A percentile compares a stretch with the other conserved stretches of the same genome.
These are phyloP conservation scores for Psilocybe tampanensis DNA, from an alignment of 768 basidiomycete species.

Conservation along the genomic window DNA sequence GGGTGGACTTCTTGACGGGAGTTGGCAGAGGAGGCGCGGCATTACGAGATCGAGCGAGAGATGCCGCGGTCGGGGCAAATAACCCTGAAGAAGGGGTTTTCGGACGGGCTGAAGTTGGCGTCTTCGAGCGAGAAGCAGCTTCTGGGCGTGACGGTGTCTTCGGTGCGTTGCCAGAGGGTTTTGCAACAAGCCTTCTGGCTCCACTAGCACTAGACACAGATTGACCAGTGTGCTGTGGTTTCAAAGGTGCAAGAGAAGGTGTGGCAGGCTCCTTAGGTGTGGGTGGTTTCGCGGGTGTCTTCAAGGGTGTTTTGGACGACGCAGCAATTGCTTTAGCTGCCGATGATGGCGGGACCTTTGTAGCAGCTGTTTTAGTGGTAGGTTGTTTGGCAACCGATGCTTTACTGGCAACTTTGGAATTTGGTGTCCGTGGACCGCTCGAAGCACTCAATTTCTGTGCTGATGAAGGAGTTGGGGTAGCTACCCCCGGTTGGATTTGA, in stretches of 20 bases:
- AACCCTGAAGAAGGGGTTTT: constrained; percentile 70
- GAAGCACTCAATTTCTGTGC: constrained; percentile 16
- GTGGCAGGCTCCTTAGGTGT: constrained; percentile 22
- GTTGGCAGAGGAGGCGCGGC: constrained; percentile 47
- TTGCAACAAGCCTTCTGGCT: constrained; percentile 21
- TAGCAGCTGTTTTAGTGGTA: constrained; percentile 12
- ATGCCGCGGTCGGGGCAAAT: constrained; percentile 84
- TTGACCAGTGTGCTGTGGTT: constrained; percentile 37
- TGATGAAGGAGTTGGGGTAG: constrained; percentile 17
- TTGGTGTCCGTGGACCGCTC: constrained; percentile 17
- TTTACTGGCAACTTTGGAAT: constrained; percentile 22
- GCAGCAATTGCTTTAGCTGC: constrained; percentile 23
- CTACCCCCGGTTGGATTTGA: constrained; percentile 2
- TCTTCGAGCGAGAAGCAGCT: constrained; percentile 35
- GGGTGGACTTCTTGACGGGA: constrained; percentile 54
- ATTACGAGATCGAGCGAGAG: constrained; percentile 70
- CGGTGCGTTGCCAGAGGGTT: constrained; percentile 25
- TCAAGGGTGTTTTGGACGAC: constrained; percentile 26
- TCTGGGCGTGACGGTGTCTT: constrained; percentile 34
- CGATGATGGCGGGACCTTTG: constrained; percentile 22
- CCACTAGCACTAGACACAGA: constrained; percentile 27
- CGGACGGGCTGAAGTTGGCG: constrained; percentile 42
- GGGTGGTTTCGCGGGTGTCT: constrained; percentile 27
- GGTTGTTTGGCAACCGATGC: constrained; percentile 20
- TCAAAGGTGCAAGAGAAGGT: constrained; percentile 28